phyloP scores from a whole-genome alignment of 2,329 filamentous ascomycete species.

The Monilinia vaccinii-corymbosi region DNA sequence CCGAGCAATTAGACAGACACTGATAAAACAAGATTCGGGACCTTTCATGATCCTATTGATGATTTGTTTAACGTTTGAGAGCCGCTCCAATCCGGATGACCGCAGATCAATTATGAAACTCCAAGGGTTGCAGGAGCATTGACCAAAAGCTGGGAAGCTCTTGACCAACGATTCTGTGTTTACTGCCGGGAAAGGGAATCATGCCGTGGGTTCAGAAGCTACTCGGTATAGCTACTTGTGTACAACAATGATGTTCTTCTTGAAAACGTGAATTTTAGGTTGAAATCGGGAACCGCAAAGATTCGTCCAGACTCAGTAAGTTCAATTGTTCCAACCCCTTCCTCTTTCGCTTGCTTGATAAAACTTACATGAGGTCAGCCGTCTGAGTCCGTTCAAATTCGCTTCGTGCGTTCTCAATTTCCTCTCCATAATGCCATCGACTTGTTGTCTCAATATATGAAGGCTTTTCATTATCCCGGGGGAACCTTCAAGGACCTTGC shows the following conservation, averaged over 20 bases:
- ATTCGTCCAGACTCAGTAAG: not conserved
- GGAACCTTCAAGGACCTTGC: not conserved
- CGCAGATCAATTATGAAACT: conserved; percentile 7
- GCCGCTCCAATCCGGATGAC: conserved; percentile 3
- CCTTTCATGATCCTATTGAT: not conserved
- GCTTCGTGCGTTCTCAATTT: conserved; percentile 7
- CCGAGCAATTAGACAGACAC: not conserved
- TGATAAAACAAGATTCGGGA: not conserved
- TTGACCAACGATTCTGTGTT: not conserved
- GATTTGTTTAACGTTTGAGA: conserved; percentile 7
- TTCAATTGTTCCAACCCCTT: conserved; percentile 4
- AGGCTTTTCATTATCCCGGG: not conserved
- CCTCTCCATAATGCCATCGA: conserved; percentile 1
- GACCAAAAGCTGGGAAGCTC: not conserved
- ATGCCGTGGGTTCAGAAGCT: not conserved
- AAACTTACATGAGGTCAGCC: conserved; percentile 4
- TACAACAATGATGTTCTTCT: not conserved
- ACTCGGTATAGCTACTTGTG: not conserved
- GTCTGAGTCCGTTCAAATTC: not conserved
- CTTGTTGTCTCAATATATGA: not conserved
- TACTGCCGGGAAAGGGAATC: not conserved
- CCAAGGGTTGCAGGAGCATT: not conserved
- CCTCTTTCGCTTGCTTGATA: not conserved
- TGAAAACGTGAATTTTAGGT: not conserved
- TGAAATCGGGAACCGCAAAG: not conserved